Evolutionary conservation across 176 grass and related monocot genomes (phyloP), one percentile per base, ranked within the genome.

Genomic region (Phoenix roebelenii): DNA sequence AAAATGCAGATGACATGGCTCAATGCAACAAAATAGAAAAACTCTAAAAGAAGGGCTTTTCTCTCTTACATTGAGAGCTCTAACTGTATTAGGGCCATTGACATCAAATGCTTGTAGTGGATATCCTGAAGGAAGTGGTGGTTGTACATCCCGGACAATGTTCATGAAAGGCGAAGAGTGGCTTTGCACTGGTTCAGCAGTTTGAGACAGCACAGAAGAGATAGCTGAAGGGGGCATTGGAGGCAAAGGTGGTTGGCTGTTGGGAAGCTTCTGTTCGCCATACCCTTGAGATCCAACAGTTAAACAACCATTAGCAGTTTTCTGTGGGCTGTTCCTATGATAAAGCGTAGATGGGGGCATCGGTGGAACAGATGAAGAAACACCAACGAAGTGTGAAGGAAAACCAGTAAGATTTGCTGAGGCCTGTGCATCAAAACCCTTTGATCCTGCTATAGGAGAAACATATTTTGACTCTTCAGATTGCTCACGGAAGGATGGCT

Each of bases 191-290:
- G 75, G 78, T 55, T 95, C 91, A 59, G 74, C 44, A 74, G 63
- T 76, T 81, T 81, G 83, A 49, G 55, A 35, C 32, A 70, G 56
- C 61, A 80, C 80, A 75, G 63, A 44, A 44, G 35, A 44, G 35
- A 44, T 53, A 73, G 22, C 51, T 69, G 92, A 81, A 57, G 84
- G 87, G n/a, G 92, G 92, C 61, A 75, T 91, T 12, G 78, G 78
- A 64, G 92, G 92, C 66, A 97, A 63, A 75, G 92, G 92, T 56
- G 84, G 92, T 51, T 97, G 84, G 71, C 66, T 87, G 52, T 66
- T 86, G 56, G 56, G 62, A 85, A 70, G 3, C 23, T 67, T 85
- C 66, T 57, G 75, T 55, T 85, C 75, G 9, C 52, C 59, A 64
- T 84, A 70, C 51, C 77, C 63, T 67, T 55, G 67, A 24, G 67